phyloP scores from a whole-genome alignment of 164 flowering plant genomes.

The Dillenia turbinata region DNA sequence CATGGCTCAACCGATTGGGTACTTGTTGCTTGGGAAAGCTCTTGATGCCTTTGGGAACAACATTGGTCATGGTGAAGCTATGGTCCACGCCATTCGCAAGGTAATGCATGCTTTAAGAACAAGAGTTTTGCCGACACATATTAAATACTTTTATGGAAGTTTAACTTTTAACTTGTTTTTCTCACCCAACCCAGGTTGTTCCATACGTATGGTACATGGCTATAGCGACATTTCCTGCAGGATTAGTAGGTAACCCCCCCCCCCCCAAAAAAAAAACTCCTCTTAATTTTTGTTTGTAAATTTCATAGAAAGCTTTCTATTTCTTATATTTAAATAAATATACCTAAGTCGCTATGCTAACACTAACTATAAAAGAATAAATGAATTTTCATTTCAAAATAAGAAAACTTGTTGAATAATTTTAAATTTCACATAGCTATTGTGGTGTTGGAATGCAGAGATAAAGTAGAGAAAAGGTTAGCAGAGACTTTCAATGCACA shows the following conservation, averaged over 20 bases:
- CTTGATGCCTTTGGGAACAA: slow-evolving; percentile 58
- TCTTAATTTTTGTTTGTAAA: not conserved
- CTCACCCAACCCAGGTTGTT: slow-evolving; percentile 47
- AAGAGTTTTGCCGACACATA: not conserved
- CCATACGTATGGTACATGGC: slow-evolving; percentile 80
- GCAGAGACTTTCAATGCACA: no score
- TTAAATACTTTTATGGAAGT: not conserved
- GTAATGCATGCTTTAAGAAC: slow-evolving; percentile 18
- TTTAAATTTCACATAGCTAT: no score
- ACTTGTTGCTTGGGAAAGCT: slow-evolving; percentile 65
- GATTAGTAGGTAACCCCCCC: slow-evolving; percentile 45
- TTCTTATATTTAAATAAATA: no score
- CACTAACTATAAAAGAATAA: no score
- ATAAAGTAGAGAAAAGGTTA: no score
- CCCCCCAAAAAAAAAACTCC: no score
- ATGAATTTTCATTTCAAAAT: no score
- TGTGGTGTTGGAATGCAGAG: no score
- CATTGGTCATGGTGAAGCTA: slow-evolving; percentile 32
- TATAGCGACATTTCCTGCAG: slow-evolving; percentile 67
- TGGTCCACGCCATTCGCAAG: slow-evolving; percentile 59
- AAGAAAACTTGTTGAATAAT: no score
- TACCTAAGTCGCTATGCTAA: no score
- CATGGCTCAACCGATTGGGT: slow-evolving; percentile 64
- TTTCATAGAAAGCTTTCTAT: no score
- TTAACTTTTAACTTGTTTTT: not conserved